A percentile compares a stretch with the other conserved stretches of the same genome.
phyloP scores from a whole-genome alignment of 1,284 basidiomycete genomes.

The Ceratobasidium sp. region DNA sequence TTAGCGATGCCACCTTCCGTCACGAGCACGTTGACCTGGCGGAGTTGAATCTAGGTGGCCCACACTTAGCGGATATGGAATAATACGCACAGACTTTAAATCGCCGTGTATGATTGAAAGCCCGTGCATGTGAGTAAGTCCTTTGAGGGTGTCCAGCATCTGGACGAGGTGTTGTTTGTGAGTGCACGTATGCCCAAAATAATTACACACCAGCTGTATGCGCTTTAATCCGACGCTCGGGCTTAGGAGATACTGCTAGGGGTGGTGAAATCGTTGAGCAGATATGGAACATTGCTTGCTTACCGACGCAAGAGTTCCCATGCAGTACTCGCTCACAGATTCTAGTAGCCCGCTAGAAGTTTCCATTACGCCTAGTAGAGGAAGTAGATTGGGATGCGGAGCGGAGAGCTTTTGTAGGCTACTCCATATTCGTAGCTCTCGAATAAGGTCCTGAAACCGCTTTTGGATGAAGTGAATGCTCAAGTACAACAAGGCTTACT shows the following conservation, averaged over 20 bases:
- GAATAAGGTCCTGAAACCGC: neutral
- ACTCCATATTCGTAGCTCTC: constrained; percentile 33
- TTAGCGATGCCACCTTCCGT: constrained; percentile 7
- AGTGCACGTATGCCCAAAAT: no score
- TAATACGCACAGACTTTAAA: constrained; percentile 8
- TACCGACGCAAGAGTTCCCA: constrained; percentile 3
- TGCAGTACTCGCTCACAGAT: constrained; percentile 30
- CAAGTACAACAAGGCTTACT: neutral
- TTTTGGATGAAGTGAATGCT: no score
- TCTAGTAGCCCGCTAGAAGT: neutral
- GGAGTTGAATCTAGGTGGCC: neutral
- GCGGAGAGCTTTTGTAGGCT: neutral
- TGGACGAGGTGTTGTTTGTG: neutral
- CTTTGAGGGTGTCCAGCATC: neutral
- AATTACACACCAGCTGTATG: no score
- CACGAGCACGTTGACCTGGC: constrained; percentile 24
- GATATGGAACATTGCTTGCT: neutral
- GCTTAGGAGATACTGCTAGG: neutral
- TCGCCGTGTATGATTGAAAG: constrained; percentile 29
- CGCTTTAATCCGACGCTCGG: neutral
- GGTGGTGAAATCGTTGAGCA: neutral
- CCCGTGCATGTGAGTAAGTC: constrained; percentile 20
- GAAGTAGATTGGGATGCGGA: constrained; percentile 21
- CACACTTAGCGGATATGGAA: neutral
- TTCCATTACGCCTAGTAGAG: constrained; percentile 9